Percentiles rank a stretch among this genome's conserved stretches.
Evolutionary conservation across 2,329 filamentous ascomycete genomes (phyloP).

Genomic region (Leptographium flavum): DNA sequence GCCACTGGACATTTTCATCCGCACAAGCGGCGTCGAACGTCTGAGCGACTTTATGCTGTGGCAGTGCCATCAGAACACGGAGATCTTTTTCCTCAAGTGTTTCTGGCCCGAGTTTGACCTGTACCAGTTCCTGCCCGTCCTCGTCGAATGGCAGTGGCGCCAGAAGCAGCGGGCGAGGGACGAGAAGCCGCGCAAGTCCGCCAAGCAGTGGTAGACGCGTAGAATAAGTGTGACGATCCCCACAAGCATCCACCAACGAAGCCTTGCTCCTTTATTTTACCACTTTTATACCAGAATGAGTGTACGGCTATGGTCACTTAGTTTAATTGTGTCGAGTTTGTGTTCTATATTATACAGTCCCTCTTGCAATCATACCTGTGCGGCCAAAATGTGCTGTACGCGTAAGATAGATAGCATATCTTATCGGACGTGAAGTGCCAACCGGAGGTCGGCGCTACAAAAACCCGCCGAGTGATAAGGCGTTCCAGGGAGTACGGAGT

Average conservation of each 20-base stretch:
- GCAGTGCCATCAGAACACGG: slow-evolving; percentile 88
- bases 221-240: not conserved
- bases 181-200: slow-evolving; percentile 22
- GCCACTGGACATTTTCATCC: slow-evolving; percentile 77
- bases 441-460: not conserved
- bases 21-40: slow-evolving; percentile 84
- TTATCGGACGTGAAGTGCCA: slow-evolving; percentile 2
- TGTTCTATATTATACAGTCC: no score
- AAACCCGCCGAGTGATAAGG: not conserved
- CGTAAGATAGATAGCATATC: slow-evolving; percentile 3
- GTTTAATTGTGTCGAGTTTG: no score
- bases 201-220: slow-evolving; percentile 17
- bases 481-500: not conserved
- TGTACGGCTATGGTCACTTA: no score
- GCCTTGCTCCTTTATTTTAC: no score
- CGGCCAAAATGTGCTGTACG: no score
- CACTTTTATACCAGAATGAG: not conserved
- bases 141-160: slow-evolving; percentile 76
- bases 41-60: slow-evolving; percentile 98
- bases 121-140: slow-evolving; percentile 80
- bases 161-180: slow-evolving; percentile 43
- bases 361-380: no score
- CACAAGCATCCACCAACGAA: not conserved
- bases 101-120: slow-evolving; percentile 95
- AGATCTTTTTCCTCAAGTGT: slow-evolving; percentile 82